Evolutionary conservation across 129 eudicot genomes (phyloP), one percentile per base, ranked within the genome.

Genomic region (Logfia minima): DNA sequence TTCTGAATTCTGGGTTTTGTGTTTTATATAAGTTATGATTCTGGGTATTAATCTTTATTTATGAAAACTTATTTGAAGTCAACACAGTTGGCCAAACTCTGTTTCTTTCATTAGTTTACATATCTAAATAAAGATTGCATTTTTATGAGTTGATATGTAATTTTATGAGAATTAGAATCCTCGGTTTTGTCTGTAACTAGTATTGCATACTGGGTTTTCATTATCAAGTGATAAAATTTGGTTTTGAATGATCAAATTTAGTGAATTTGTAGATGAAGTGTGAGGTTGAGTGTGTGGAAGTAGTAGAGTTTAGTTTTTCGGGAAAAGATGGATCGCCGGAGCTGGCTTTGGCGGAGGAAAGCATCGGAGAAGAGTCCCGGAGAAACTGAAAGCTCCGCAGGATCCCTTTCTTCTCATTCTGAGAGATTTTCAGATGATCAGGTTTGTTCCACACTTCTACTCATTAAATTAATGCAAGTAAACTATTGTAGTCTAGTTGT

Each of bases 331-430:
- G 86, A 83, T 76, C 86, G 76, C 22, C 72, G 80, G 78, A 82
- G 85, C 71, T 82, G 85, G 85, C 66, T 77, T 37, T 82, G 85
- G 85, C 78, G 77, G 73, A 78, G 70, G 76, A 83, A 83, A 71
- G 66, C 77, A 53, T 66, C 83, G 71, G 80, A 71, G 26, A 83
- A 74, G 76, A 67, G 59, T 48, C 62, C 75, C 53, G 75, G 83
- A 83, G 80, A 78, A 83, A 83, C 82, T 23, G 79, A 79, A 72
- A 72, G 83, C 75, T 83, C 83, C 7, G 51, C 13, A 8, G 71
- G 80, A 73, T 66, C 79, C 13, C 37, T 74, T 37, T 74, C 83
- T 21, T 73, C 82, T 13, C 59, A 74, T 78, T 83, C 86, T 4
- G 83, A 73, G 37, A 69, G 86, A 83, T 83, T 72, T 55, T 74